phyloP scores from a whole-genome alignment of 306 rosid species.

The Ochetophila trinervis region DNA sequence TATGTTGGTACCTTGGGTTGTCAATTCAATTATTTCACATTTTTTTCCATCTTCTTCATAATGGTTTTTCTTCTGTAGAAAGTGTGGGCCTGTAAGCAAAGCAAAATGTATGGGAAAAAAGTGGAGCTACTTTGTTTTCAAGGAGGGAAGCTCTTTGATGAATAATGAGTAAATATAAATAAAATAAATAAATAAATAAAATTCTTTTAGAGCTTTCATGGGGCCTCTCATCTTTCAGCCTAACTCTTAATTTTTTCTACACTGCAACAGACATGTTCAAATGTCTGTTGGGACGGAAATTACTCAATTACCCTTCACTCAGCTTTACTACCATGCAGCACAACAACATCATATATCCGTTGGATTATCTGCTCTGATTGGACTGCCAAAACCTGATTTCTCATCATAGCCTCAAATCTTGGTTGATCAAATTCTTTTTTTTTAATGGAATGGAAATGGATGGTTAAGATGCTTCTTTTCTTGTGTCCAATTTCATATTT shows the following conservation, averaged over 20 bases:
- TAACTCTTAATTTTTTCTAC: constrained; percentile 36
- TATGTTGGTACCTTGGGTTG: constrained; percentile 28
- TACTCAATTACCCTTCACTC: constrained; percentile 38
- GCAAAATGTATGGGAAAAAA: constrained; percentile 27
- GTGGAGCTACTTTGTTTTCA: constrained; percentile 36
- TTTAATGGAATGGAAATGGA: neutral
- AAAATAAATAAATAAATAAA: neutral
- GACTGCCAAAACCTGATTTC: neutral
- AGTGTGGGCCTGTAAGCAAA: constrained; percentile 39
- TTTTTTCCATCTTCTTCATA: constrained; percentile 24
- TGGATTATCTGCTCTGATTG: neutral
- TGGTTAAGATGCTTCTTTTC: neutral
- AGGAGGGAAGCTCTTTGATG: constrained; percentile 33
- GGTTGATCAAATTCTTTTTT: neutral
- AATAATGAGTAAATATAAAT: constrained; percentile 28
- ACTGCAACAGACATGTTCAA: constrained; percentile 53
- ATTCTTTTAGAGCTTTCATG: constrained; percentile 37
- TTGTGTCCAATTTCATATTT: neutral
- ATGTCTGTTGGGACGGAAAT: constrained; percentile 60
- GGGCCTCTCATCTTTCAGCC: constrained; percentile 42
- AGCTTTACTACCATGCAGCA: constrained; percentile 9
- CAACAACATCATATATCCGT: neutral
- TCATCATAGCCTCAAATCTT: neutral
- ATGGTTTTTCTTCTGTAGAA: constrained; percentile 36
- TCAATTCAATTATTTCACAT: constrained; percentile 39